phyloP scores from a whole-genome alignment of 2,329 filamentous ascomycete species.

The Arthrobotrys pseudoclavata region DNA sequence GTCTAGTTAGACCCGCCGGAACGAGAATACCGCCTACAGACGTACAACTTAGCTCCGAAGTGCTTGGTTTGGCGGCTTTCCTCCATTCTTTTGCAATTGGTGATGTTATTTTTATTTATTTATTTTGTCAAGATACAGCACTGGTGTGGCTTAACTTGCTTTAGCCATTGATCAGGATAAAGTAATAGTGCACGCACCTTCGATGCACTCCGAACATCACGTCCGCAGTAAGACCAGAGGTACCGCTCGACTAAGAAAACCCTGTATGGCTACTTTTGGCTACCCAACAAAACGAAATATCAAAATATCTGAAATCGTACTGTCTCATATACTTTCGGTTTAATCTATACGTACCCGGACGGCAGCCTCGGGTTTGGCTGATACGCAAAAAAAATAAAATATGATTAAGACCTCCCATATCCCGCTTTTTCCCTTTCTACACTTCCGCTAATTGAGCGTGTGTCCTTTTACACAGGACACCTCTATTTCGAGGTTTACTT shows the following conservation, averaged over 20 bases:
- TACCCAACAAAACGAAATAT: slow-evolving; percentile 16
- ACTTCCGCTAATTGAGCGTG: not conserved
- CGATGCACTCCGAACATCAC: slow-evolving; percentile 6
- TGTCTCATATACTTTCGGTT: slow-evolving; percentile 4
- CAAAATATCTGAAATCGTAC: slow-evolving; percentile 15
- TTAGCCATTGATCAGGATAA: slow-evolving; percentile 21
- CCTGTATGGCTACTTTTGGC: slow-evolving; percentile 13
- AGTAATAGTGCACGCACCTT: slow-evolving; percentile 21
- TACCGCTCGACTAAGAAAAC: slow-evolving; percentile 14
- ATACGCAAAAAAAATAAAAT: not conserved
- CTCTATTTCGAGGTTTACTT: slow-evolving; percentile 11
- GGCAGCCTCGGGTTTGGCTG: slow-evolving; percentile 21
- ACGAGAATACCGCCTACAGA: slow-evolving; percentile 43
- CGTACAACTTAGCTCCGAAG: slow-evolving; percentile 8
- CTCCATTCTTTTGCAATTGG: not conserved
- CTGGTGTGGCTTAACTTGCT: slow-evolving; percentile 11
- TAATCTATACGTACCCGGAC: slow-evolving; percentile 27
- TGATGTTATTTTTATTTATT: slow-evolving; percentile 13
- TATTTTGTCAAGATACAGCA: not conserved
- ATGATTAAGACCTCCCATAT: not conserved
- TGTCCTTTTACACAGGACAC: not conserved
- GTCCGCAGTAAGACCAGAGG: slow-evolving; percentile 24
- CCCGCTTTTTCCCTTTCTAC: slow-evolving; percentile 19
- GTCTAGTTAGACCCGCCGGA: slow-evolving; percentile 40
- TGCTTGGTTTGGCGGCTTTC: slow-evolving; percentile 11